These are phyloP conservation scores for Urtica urens DNA, from an alignment of 306 rosid genomes.

Conservation along the genomic window DNA sequence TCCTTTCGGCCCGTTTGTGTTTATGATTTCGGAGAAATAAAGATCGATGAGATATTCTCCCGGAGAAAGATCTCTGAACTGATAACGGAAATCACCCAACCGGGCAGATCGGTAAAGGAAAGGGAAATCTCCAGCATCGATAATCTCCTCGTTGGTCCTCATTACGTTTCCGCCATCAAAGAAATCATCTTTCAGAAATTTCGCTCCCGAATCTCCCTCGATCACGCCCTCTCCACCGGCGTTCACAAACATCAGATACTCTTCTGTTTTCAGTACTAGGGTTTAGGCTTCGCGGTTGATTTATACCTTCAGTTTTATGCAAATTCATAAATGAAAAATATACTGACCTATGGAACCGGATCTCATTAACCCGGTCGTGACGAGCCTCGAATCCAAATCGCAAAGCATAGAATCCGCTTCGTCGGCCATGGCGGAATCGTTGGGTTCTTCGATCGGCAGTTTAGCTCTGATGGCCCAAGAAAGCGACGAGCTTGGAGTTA, in stretches of 20 bases:
- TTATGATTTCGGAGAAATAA: constrained; percentile 71
- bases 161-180: constrained; percentile 55
- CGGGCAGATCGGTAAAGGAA: constrained; percentile 65
- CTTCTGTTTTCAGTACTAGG: constrained; percentile 39
- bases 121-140: constrained; percentile 52
- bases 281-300: not conserved
- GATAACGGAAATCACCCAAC: constrained; percentile 49
- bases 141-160: constrained; percentile 56
- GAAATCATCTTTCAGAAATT: constrained; percentile 42
- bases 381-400: constrained; percentile 41
- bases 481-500: constrained; percentile 18
- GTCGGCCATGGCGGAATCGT: constrained; percentile 30
- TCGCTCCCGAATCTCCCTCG: constrained; percentile 40
- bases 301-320: constrained; percentile 9
- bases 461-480: constrained; percentile 6
- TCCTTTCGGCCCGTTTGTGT: constrained; percentile 77
- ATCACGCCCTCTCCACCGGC: constrained; percentile 57
- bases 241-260: constrained; percentile 57
- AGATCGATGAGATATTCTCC: constrained; percentile 65
- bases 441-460: constrained; percentile 15
- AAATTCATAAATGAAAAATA: not conserved
- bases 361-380: constrained; percentile 46
- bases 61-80: constrained; percentile 46
- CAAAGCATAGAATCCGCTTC: constrained; percentile 43
- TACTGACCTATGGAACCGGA: constrained; percentile 39